phyloP scores from a whole-genome alignment of 305 asterid species.

The Euphrasia arctica region DNA sequence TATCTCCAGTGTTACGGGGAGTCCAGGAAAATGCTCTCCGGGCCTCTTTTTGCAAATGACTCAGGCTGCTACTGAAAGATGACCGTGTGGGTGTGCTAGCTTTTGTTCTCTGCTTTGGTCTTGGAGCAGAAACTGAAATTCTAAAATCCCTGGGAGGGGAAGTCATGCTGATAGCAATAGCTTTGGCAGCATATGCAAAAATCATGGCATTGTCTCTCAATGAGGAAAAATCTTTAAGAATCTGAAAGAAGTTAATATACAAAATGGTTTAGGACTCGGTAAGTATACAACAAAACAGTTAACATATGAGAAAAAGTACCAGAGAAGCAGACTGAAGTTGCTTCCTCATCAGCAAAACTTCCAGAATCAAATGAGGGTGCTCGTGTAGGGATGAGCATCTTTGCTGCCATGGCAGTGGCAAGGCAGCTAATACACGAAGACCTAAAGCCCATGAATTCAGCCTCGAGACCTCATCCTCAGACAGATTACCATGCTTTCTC shows the following conservation, averaged over 20 bases:
- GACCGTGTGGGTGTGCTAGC: conserved; percentile 73
- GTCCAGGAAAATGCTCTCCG: conserved; percentile 99
- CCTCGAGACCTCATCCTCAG: conserved; percentile 87
- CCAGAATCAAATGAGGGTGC: conserved; percentile 94
- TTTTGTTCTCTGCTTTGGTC: conserved; percentile 81
- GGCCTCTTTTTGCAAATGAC: conserved; percentile 95
- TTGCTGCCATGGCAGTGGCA: conserved; percentile 99
- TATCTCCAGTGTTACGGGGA: conserved; percentile 83
- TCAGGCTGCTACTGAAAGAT: conserved; percentile 81
- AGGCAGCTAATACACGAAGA: conserved; percentile 90
- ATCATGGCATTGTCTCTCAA: conserved; percentile 78
- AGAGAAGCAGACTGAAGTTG: conserved; percentile 95
- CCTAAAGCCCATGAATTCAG: conserved; percentile 99
- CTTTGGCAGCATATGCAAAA: conserved; percentile 88
- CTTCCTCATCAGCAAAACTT: conserved; percentile 96
- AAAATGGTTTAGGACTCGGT: conserved; percentile 26
- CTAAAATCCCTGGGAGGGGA: conserved; percentile 79
- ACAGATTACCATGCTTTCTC: conserved; percentile 84
- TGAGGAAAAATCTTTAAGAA: conserved; percentile 84
- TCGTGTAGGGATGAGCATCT: conserved; percentile 95
- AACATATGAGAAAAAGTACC: conserved; percentile 48
- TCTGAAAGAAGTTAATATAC: conserved; percentile 47
- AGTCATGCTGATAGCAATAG: conserved; percentile 80
- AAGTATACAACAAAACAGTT: conserved; percentile 18
- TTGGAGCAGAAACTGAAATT: conserved; percentile 64